Evolutionary conservation across 2,329 filamentous ascomycete genomes (phyloP).

Genomic region (Alternaria sp.): DNA sequence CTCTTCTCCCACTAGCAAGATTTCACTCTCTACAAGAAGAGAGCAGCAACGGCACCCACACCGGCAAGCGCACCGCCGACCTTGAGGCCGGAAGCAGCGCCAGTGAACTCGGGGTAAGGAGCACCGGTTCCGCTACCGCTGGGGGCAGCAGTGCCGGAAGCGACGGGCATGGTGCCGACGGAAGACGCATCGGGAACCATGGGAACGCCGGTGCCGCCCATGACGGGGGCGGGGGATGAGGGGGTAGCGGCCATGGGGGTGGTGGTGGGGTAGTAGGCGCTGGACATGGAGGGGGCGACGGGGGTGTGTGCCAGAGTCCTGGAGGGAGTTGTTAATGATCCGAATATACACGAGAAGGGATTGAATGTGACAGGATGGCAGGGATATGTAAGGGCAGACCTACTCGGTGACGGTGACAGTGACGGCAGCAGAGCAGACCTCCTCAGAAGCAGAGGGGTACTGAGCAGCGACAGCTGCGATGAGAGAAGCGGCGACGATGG

Average conservation of each 20-base stretch:
- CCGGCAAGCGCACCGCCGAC: constrained; percentile 46
- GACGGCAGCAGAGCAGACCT: constrained; percentile 32
- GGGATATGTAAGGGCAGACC: constrained; percentile 10
- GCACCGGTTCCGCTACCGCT: constrained; percentile 34
- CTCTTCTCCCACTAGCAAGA: not conserved
- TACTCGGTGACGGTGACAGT: constrained; percentile 46
- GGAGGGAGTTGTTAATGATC: not conserved
- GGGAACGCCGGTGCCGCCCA: constrained; percentile 33
- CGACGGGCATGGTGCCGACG: not conserved
- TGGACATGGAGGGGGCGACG: constrained; percentile 27
- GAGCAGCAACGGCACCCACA: constrained; percentile 46
- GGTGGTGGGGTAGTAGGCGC: constrained; percentile 41
- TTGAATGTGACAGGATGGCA: not conserved
- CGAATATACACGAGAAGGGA: not conserved
- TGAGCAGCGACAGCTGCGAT: constrained; percentile 37
- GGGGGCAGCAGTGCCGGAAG: constrained; percentile 24
- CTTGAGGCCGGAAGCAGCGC: constrained; percentile 42
- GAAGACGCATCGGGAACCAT: constrained; percentile 15
- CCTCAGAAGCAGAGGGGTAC: constrained; percentile 25
- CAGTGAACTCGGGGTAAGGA: constrained; percentile 42
- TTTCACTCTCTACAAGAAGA: constrained; percentile 43
- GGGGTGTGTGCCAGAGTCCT: constrained; percentile 36
- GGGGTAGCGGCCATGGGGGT: constrained; percentile 11
- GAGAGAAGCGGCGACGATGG: constrained; percentile 38
- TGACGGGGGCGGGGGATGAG: constrained; percentile 19